phyloP scores from a whole-genome alignment of 1,284 basidiomycete species.

The Boletus semigastroideus region DNA sequence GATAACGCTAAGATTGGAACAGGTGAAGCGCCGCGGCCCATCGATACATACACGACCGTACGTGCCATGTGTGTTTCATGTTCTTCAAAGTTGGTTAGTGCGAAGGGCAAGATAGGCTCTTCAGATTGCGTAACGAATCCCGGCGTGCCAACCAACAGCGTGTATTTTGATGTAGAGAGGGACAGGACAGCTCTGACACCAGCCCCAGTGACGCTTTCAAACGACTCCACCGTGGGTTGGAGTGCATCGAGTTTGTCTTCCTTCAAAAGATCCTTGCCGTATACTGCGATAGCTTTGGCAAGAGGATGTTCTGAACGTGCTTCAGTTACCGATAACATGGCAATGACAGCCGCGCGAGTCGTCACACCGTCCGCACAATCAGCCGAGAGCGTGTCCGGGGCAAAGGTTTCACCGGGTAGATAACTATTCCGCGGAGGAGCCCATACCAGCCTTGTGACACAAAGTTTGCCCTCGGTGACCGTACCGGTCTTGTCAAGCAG shows the following conservation, averaged over 20 bases:
- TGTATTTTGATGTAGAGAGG: slow-evolving; percentile 47
- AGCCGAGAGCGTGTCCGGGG: slow-evolving; percentile 45
- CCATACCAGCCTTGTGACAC: slow-evolving; percentile 79
- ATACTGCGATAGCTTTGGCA: slow-evolving; percentile 85
- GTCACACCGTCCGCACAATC: slow-evolving; percentile 62
- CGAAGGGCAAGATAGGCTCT: slow-evolving; percentile 52
- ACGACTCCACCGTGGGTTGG: slow-evolving; percentile 54
- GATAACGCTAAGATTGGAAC: slow-evolving; percentile 71
- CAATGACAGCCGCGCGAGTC: slow-evolving; percentile 62
- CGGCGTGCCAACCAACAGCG: slow-evolving; percentile 74
- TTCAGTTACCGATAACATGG: slow-evolving; percentile 86
- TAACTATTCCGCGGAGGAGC: slow-evolving; percentile 45
- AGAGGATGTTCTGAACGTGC: slow-evolving; percentile 94
- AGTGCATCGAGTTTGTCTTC: slow-evolving; percentile 37
- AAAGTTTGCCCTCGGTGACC: slow-evolving; percentile 84
- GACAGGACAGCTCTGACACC: slow-evolving; percentile 77
- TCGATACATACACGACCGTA: slow-evolving; percentile 82
- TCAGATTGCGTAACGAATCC: slow-evolving; percentile 62
- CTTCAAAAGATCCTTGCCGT: slow-evolving; percentile 69
- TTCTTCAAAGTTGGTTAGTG: slow-evolving; percentile 62
- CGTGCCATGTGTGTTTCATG: slow-evolving; percentile 72
- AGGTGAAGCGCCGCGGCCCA: slow-evolving; percentile 41
- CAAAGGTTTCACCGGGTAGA: slow-evolving; percentile 31
- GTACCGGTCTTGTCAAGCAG: slow-evolving; percentile 99
- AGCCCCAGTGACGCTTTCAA: slow-evolving; percentile 87